Evolutionary conservation across 495 filamentous ascomycete species (phyloP).

Genomic region (Glutinoglossum americanum): DNA sequence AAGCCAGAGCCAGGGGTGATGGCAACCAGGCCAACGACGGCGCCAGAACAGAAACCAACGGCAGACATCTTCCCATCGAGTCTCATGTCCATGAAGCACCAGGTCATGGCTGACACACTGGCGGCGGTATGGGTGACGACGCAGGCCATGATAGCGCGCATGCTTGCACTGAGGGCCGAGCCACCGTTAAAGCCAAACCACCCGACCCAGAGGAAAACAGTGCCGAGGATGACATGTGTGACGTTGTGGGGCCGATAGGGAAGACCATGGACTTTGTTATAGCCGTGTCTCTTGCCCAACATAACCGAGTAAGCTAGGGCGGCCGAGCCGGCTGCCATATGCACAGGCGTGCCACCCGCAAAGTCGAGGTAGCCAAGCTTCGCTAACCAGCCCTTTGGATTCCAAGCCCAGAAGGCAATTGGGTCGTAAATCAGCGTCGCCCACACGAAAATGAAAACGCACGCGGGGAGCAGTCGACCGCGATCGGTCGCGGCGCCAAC

Average conservation of each 20-base stretch:
- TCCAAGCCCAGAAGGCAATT: constrained; percentile 25
- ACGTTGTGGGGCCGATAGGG: constrained; percentile 27
- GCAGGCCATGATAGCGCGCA: constrained; percentile 25
- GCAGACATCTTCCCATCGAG: constrained; percentile 26
- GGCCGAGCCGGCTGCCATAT: constrained; percentile 25
- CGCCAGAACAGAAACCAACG: constrained; percentile 27
- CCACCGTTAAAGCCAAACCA: constrained; percentile 23
- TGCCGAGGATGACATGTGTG: constrained; percentile 19
- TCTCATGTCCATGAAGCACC: constrained; percentile 24
- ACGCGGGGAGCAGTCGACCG: not conserved
- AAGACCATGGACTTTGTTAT: constrained; percentile 21
- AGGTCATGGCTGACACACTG: constrained; percentile 23
- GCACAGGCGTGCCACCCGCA: constrained; percentile 25
- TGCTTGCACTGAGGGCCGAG: constrained; percentile 23
- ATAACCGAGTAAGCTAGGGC: constrained; percentile 22
- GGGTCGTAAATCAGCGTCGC: constrained; percentile 25
- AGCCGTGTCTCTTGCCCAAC: constrained; percentile 17
- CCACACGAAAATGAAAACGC: constrained; percentile 13
- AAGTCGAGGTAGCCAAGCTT: constrained; percentile 23
- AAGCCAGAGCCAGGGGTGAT: constrained; percentile 23
- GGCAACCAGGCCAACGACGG: constrained; percentile 26
- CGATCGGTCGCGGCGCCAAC: constrained; percentile 5
- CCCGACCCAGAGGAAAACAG: constrained; percentile 13
- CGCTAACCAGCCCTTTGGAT: constrained; percentile 17
- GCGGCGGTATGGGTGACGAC: constrained; percentile 29